Evolutionary conservation across 176 grass and related monocot species (phyloP).

Genomic region (Panicum miliaceum): DNA sequence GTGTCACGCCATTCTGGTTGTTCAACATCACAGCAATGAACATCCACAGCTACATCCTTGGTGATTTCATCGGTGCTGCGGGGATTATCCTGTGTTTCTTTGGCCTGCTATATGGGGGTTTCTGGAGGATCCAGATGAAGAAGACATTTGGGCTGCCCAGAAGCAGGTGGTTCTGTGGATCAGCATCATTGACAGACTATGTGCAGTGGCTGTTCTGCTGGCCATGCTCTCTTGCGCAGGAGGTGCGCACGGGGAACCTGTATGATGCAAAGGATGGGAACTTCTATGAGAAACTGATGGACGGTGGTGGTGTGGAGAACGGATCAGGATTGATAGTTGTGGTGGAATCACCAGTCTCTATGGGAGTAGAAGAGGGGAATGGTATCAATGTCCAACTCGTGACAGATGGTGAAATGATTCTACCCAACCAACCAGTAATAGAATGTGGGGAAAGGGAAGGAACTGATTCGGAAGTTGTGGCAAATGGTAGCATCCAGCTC

Average conservation of each 20-base stretch:
- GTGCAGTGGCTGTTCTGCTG: conserved; percentile 84
- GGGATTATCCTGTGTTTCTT: conserved; percentile 70
- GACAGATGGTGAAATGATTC: conserved; percentile 46
- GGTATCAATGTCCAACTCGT: background rate
- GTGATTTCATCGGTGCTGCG: conserved; percentile 50
- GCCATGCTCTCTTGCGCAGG: conserved; percentile 76
- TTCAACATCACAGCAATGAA: conserved; percentile 84
- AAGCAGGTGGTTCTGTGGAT: conserved; percentile 55
- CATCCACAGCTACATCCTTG: conserved; percentile 62
- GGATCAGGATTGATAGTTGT: background rate
- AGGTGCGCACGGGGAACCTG: conserved; percentile 82
- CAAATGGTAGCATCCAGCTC: conserved; percentile 35
- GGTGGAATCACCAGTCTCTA: background rate
- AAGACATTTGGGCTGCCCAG: conserved; percentile 63
- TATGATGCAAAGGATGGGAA: conserved; percentile 58
- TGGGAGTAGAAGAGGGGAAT: background rate
- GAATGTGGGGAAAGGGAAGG: conserved; percentile 23
- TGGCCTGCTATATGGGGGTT: conserved; percentile 86
- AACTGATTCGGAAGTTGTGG: background rate
- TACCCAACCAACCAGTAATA: conserved; percentile 54
- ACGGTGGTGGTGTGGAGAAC: conserved; percentile 13
- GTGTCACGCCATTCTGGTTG: conserved; percentile 83
- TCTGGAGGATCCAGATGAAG: conserved; percentile 95
- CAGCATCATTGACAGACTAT: conserved; percentile 64
- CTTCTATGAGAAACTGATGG: conserved; percentile 48